Base-by-base conservation (phyloP, 768 basidiomycete species). In the Kwoniella bestiolae region DNA sequence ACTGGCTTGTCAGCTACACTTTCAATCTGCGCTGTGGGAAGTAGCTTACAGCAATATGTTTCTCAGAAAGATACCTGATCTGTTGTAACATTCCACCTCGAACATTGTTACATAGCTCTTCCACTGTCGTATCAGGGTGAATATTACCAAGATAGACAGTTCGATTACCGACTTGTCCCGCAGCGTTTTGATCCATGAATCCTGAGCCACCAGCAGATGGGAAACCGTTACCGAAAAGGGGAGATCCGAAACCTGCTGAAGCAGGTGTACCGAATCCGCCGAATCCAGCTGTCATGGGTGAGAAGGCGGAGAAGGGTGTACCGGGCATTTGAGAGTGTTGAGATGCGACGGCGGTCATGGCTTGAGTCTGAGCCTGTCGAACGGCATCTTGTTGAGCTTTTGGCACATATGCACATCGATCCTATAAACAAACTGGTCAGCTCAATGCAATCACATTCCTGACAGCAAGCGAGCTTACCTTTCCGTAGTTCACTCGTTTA, bases 141-240 rank as follows among this genome's bases (percentile, higher is more conserved):
- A 99, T 92, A 80, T 95, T 95, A 3, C 95, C 95, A 58, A 98
- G 83, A 81, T 97, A 97, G 35, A 99, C 91, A 2, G 93, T 97
- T 66, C 96, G 83, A 80, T 98, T 99, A 70, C 93, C 85, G 14
- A 86, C 85, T 69, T 89, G 85, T 64, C 64, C 70, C 79, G 82
- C 65, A 81, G 83, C 47, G 28, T 63, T 56, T 21, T 60, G 32
- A 47, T 70, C 75, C 63, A 70, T 71, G 35, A 68, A 72, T 31
- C 74, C 77, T 26, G 63, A 73, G 49, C 59, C 58, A 64, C 55
- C 68, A 63, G 52, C 70, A 29, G 61, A 67, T 38, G 72, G 68
- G 66, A 74, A 68, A 46, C 75, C 75, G 82, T 81, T 66, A 61
- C 70, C 65, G 78, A 73, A 65, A 46, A 84, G 80, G 70, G 71